Evolutionary conservation across 352 stramenopile genomes (phyloP).

Genomic region (Phytophthora crassamura): DNA sequence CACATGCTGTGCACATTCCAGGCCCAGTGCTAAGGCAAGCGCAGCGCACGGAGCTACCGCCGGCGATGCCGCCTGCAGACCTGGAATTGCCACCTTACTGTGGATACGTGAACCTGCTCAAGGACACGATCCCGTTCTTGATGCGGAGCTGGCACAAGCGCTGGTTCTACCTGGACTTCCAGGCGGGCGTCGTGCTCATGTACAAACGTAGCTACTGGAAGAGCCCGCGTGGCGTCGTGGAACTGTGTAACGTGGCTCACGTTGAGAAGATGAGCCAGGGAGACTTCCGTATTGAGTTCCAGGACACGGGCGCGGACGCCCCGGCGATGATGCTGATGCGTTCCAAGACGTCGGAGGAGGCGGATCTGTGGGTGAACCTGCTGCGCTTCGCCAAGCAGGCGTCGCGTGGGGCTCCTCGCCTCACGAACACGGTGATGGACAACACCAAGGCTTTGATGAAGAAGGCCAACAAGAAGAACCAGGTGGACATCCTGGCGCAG

Average conservation of each 20-base stretch:
- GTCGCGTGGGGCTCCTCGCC: constrained; percentile 31
- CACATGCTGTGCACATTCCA: constrained; percentile 27
- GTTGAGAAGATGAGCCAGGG: constrained; percentile 75
- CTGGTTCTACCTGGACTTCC: constrained; percentile 86
- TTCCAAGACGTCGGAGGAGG: constrained; percentile 59
- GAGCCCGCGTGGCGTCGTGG: constrained; percentile 69
- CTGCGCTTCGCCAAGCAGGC: constrained; percentile 70
- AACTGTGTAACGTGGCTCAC: constrained; percentile 64
- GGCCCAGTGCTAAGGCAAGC: constrained; percentile 32
- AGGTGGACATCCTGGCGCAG: constrained; percentile 53
- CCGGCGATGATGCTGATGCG: constrained; percentile 67
- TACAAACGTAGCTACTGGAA: constrained; percentile 91
- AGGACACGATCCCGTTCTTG: constrained; percentile 78
- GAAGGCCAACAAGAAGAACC: constrained; percentile 54
- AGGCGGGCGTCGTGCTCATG: constrained; percentile 70
- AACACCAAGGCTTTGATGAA: constrained; percentile 41
- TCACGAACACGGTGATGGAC: constrained; percentile 34
- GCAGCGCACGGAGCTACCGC: constrained; percentile 41
- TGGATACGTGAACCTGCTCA: constrained; percentile 78
- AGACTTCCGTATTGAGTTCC: constrained; percentile 78
- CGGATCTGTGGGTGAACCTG: constrained; percentile 79
- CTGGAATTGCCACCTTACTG: constrained; percentile 75
- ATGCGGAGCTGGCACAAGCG: constrained; percentile 84
- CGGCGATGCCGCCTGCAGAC: constrained; percentile 35
- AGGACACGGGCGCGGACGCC: constrained; percentile 39